Conservation (phyloP, 495 filamentous ascomycete genomes). For the Diplogelasinospora grovesii region DNA sequence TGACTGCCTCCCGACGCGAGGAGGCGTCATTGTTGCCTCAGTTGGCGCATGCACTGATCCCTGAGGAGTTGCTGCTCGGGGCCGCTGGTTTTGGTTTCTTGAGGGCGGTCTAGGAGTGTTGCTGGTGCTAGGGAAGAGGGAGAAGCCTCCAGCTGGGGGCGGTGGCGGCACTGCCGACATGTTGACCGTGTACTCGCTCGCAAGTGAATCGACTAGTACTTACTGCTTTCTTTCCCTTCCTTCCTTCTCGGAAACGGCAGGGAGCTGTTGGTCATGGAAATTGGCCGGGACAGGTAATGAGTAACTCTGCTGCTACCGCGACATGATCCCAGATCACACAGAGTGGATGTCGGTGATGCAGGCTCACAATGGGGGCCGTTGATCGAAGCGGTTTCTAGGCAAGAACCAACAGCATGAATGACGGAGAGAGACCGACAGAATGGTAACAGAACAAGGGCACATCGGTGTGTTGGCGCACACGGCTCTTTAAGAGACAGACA, state of each 20-base stretch:
- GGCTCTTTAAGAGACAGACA: conserved; percentile 2
- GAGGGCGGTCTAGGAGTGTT: conserved; percentile 23
- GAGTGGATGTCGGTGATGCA: background rate
- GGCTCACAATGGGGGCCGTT: background rate
- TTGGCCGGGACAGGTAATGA: conserved; percentile 1
- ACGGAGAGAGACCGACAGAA: conserved; percentile 1
- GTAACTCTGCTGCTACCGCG: conserved; percentile 17
- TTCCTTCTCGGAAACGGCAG: background rate
- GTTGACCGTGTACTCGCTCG: too few relatives aligned
- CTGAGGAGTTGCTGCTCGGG: conserved; percentile 32
- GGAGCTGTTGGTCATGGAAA: background rate
- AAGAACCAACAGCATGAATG: background rate
- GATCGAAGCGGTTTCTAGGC: background rate
- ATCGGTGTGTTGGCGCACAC: background rate
- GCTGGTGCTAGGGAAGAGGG: conserved; percentile 43
- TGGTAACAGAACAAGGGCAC: background rate
- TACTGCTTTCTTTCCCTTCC: conserved; percentile 4
- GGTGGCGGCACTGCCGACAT: conserved; percentile 33
- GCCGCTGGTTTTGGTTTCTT: conserved; percentile 31
- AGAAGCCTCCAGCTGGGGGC: conserved; percentile 39
- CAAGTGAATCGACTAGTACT: too few relatives aligned
- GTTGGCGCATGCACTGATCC: conserved; percentile 25
- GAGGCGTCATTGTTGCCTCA: conserved; percentile 22
- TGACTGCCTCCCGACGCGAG: conserved; percentile 26
- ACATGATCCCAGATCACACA: conserved; percentile 18